Base-by-base conservation (phyloP, 2,329 filamentous ascomycete species). In the Fulvia fulva region DNA sequence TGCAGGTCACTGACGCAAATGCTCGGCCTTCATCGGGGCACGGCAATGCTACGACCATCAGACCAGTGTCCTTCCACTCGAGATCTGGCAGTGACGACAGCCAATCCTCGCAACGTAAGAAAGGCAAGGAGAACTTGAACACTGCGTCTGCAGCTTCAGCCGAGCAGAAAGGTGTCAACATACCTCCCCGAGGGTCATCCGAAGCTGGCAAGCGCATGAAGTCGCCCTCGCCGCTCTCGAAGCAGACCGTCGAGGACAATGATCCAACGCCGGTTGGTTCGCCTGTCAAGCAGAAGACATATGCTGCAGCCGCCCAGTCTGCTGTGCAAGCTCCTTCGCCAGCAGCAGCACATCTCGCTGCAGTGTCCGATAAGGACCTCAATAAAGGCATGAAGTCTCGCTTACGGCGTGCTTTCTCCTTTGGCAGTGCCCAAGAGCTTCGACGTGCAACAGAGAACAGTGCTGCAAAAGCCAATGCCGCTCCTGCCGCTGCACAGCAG, bases 341-440 rank as follows among this genome's bases (percentile, higher is more conserved):
- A 49, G 93, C 93, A 21, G 87, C 89, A 14, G 87, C 91, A 73
- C 91, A 95, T 57, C 82, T 97, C 41, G 86, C 89, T 47, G 91
- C 92, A n/a, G 81, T 97, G 56, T 93, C 87, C 60, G 89, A 93
- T 65, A 93, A 89, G 71, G 90, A 90, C 55, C 79, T 80, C 26
- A 89, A 85, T 71, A 83, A 87, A 63, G 91, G 91, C 71, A 91
- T 87, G 76, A 97, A 97, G 76, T 92, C 89, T 19, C 83, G 92
- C 65, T 80, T 99, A 59, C 86, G 94, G 56, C 84, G 94, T 67
- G 94, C 94, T 0, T 96, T 99, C 69, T 99, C 94, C 0, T 99
- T 99, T 75, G 92, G 94, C 51, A 97, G 93, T 72, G 90, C 92
- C 44, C 90, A 93, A 8, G 94, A 99, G 71, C 85, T 99, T 50